Evolutionary conservation across 2,329 filamentous ascomycete genomes (phyloP), one percentile per base, ranked within the genome.

Genomic region (Trichoderma arundinaceum): DNA sequence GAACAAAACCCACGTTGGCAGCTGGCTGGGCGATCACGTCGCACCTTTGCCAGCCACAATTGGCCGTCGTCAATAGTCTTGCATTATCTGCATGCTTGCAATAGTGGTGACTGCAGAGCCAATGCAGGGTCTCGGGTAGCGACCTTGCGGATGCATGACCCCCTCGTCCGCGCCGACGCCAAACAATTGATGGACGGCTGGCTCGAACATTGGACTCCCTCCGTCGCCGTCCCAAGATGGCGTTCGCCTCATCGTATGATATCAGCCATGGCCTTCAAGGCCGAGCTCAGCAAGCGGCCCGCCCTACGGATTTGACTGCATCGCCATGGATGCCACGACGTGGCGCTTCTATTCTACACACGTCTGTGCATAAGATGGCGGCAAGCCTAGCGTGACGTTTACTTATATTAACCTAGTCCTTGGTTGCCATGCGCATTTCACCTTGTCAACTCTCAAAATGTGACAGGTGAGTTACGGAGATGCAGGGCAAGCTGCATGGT

Each of bases 21-120:
- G 22, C 22, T 28, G 2, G 22, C 22, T 28, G 22, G 22, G 22
- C 22, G 7, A 32, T 62, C 59, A 22, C 49, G 60, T 63, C 60
- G 60, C 60, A 63, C 60, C 60, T 63, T 63, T 19, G 49, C 17
- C 49, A 63, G 60, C 49, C 60, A 53, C 60, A 63, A 63, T 54
- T 44, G 28, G 32, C 49, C 41, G 17, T 13, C 22, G 41, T 19
- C 49, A 54, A 53, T 62, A 62, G 46, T 60, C 46, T 49, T 17
- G 13, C 9, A 28, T 28, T 28, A 28, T 28, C 22, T 28, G 22
- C 22, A 28, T 28, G 22, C 22, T 28, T 2, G 22, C 22, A 28
- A 28, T 28, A 28, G 22, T 28, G 22, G 22, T 28, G 22, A 28
- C 46, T 43, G 35, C 46, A 41, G 38, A 17, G 46, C 44, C 35